Evolutionary conservation across 108 stramenopile genomes (phyloP).

Genomic region (Fragilariopsis cylindrus): DNA sequence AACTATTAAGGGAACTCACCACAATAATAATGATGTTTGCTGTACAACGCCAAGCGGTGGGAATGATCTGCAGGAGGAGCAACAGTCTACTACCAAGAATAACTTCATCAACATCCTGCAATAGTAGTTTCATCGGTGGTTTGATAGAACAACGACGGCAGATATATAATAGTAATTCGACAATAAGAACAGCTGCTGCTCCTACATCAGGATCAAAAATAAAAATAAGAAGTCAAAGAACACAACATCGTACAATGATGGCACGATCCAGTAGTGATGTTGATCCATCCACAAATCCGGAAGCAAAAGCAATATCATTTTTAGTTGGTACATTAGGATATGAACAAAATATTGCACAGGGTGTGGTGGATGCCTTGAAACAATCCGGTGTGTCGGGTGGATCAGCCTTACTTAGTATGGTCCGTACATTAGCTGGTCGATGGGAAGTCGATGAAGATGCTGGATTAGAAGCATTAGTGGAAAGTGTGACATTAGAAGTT

Average conservation of each 20-base stretch:
- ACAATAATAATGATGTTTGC: too few species aligned
- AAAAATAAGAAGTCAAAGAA: neutral
- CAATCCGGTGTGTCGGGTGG: constrained; percentile 28
- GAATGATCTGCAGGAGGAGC: too few species aligned
- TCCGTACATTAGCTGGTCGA: constrained; percentile 46
- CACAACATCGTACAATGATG: constrained; percentile 2
- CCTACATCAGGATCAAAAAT: neutral
- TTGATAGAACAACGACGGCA: constrained; percentile 7
- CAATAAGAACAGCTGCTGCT: too few species aligned
- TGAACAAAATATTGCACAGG: constrained; percentile 21
- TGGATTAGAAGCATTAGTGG: constrained; percentile 58
- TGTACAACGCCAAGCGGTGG: too few species aligned
- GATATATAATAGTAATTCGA: neutral
- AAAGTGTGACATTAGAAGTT: constrained; percentile 39
- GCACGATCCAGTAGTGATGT: constrained; percentile 3
- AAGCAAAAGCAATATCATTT: constrained; percentile 26
- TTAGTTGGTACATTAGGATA: constrained; percentile 25
- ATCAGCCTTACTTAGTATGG: constrained; percentile 36
- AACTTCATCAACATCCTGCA: neutral
- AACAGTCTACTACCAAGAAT: neutral
- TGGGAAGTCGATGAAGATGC: constrained; percentile 71
- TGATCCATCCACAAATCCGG: constrained; percentile 2
- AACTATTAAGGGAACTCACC: too few species aligned
- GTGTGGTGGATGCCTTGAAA: constrained; percentile 27
- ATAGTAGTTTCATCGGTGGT: neutral